A percentile compares a stretch with the other conserved stretches of the same genome.
Conservation (phyloP, 192 early-diverging fungal species). For the Backusella tarrabulga region DNA sequence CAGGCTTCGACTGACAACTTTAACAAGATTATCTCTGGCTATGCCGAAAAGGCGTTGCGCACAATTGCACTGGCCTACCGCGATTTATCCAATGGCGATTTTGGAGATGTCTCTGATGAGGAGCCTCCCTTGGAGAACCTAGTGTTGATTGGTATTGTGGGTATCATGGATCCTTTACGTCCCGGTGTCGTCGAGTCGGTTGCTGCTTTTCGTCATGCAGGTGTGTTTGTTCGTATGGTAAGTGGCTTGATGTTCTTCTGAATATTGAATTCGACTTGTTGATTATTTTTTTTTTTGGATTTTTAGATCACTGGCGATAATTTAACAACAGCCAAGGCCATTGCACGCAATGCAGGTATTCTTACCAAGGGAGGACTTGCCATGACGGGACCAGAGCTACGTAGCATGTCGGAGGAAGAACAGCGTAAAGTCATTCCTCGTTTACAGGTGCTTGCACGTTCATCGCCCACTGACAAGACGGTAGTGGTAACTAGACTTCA, state of each 20-base stretch:
- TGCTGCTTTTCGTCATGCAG: conserved; percentile 69
- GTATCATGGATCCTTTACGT: conserved; percentile 87
- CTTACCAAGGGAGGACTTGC: conserved; percentile 68
- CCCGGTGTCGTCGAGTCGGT: conserved; percentile 76
- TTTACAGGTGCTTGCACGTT: conserved; percentile 82
- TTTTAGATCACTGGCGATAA: conserved; percentile 74
- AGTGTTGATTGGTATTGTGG: conserved; percentile 70
- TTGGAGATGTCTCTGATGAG: conserved; percentile 52
- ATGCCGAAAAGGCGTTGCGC: conserved; percentile 67
- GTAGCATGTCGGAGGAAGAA: conserved; percentile 60
- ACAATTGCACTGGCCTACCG: conserved; percentile 71
- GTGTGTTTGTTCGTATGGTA: conserved; percentile 81
- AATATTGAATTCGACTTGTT: too few relatives aligned
- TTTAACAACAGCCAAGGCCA: conserved; percentile 84
- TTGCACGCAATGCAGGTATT: conserved; percentile 86
- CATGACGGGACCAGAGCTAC: conserved; percentile 77
- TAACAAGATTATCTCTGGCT: conserved; percentile 50
- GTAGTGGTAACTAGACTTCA: conserved; percentile 74
- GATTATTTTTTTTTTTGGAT: neutral
- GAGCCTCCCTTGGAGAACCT: conserved; percentile 52
- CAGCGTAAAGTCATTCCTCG: conserved; percentile 64
- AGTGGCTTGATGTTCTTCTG: too few relatives aligned
- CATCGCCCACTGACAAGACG: conserved; percentile 86
- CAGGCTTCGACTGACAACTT: conserved; percentile 38
- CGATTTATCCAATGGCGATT: conserved; percentile 47